Evolutionary conservation across 2,329 filamentous ascomycete species (phyloP).

Genomic region (Aureobasidium leucospermi): DNA sequence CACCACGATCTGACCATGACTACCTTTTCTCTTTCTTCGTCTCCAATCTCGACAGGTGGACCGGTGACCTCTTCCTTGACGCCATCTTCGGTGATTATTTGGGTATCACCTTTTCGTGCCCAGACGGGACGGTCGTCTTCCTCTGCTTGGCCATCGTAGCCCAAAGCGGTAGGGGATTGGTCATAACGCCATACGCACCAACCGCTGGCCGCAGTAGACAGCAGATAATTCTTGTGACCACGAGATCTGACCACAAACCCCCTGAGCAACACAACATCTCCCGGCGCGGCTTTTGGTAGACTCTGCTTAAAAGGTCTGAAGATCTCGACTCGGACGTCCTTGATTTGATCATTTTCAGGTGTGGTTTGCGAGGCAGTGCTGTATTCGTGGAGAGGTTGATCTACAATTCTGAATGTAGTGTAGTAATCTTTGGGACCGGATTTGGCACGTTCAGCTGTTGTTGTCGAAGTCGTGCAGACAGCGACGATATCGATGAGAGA

Average conservation of each 20-base stretch:
- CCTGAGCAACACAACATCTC: constrained; percentile 40
- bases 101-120: constrained; percentile 18
- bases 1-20: constrained; percentile 36
- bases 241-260: constrained; percentile 36
- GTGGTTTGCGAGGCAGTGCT: neutral
- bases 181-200: constrained; percentile 42
- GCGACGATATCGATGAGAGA: constrained; percentile 38
- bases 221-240: constrained; percentile 30
- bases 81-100: constrained; percentile 18
- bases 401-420: constrained; percentile 36
- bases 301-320: constrained; percentile 37
- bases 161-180: constrained; percentile 4
- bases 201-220: constrained; percentile 35
- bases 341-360: neutral
- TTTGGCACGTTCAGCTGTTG: constrained; percentile 30
- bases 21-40: constrained; percentile 38
- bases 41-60: constrained; percentile 38
- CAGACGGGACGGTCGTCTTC: constrained; percentile 20
- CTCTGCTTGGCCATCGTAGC: constrained; percentile 21
- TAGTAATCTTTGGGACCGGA: constrained; percentile 37
- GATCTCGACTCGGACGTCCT: constrained; percentile 30
- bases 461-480: constrained; percentile 31
- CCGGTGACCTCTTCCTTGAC: constrained; percentile 38
- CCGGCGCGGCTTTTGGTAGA: constrained; percentile 33
- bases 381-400: constrained; percentile 23